phyloP scores from a whole-genome alignment of 2,329 filamentous ascomycete genomes.

The Juglanconis juglandina region DNA sequence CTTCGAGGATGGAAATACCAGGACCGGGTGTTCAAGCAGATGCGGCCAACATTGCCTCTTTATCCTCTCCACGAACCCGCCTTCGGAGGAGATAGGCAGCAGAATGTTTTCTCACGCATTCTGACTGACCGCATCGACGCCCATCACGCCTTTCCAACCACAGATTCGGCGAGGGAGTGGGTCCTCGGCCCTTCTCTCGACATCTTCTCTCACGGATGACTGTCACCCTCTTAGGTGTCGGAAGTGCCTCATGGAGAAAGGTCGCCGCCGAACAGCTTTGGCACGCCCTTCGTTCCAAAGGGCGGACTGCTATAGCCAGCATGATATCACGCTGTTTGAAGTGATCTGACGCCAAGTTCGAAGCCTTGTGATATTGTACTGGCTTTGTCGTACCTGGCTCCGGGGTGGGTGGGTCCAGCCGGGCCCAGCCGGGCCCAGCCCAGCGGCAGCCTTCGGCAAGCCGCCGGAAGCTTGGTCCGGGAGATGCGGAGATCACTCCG shows the following conservation, averaged over 20 bases:
- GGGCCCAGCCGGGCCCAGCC: neutral
- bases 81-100: neutral
- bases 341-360: neutral
- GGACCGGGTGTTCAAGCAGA: neutral
- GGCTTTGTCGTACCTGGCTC: neutral
- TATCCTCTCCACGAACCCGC: neutral
- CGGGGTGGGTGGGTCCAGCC: neutral
- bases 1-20: neutral
- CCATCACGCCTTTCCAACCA: neutral
- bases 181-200: neutral
- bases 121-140: neutral
- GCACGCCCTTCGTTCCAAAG: neutral
- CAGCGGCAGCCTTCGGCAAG: neutral
- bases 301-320: neutral
- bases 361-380: neutral
- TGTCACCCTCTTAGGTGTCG: conserved; percentile 1
- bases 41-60: neutral
- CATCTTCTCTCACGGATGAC: neutral
- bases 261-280: neutral
- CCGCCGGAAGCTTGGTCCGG: neutral
- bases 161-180: neutral
- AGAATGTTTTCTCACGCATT: neutral
- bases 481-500: neutral
- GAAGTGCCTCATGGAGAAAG: conserved; percentile 1
- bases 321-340: neutral